phyloP scores from a whole-genome alignment of 768 basidiomycete genomes.

The Pulveroboletus frians region DNA sequence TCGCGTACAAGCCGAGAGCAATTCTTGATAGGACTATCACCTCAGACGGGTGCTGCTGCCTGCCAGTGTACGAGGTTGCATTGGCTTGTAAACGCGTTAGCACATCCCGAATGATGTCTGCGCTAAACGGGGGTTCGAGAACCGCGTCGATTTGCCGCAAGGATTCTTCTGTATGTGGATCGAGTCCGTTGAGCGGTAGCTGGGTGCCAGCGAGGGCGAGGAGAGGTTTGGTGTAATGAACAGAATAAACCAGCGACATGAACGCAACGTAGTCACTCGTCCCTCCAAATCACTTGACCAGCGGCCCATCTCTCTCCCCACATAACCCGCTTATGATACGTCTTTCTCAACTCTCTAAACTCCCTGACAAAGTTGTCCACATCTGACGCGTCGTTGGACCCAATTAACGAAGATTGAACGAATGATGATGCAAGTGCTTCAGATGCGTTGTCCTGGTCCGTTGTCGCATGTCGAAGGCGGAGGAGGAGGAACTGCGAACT shows the following conservation, averaged over 20 bases:
- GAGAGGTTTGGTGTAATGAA: conserved; percentile 26
- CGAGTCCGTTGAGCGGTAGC: conserved; percentile 5
- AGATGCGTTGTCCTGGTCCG: conserved; percentile 84
- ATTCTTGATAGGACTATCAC: conserved; percentile 41
- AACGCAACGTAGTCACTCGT: conserved; percentile 35
- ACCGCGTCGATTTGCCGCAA: conserved; percentile 14
- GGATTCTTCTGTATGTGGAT: conserved; percentile 6
- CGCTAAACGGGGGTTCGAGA: conserved; percentile 20
- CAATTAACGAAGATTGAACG: conserved; percentile 52
- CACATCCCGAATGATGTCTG: conserved; percentile 14
- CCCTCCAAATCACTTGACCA: conserved; percentile 83
- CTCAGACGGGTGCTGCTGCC: conserved; percentile 4
- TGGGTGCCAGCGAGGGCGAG: conserved; percentile 14
- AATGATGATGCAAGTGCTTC: conserved; percentile 83
- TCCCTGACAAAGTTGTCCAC: conserved; percentile 85
- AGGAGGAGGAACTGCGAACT: conserved; percentile 84
- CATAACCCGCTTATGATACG: conserved; percentile 90
- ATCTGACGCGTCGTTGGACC: conserved; percentile 35
- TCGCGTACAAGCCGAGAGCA: conserved; percentile 55
- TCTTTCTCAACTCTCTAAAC: conserved; percentile 81
- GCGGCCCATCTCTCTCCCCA: conserved; percentile 86
- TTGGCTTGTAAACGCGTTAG: conserved; percentile 16
- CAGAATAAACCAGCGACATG: conserved; percentile 20
- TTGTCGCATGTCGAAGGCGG: conserved; percentile 82
- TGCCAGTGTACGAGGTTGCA: neutral